A percentile compares a stretch with the other conserved stretches of the same genome.
Evolutionary conservation across 345 rosid genomes (phyloP).

Genomic region (Syzygium grande): DNA sequence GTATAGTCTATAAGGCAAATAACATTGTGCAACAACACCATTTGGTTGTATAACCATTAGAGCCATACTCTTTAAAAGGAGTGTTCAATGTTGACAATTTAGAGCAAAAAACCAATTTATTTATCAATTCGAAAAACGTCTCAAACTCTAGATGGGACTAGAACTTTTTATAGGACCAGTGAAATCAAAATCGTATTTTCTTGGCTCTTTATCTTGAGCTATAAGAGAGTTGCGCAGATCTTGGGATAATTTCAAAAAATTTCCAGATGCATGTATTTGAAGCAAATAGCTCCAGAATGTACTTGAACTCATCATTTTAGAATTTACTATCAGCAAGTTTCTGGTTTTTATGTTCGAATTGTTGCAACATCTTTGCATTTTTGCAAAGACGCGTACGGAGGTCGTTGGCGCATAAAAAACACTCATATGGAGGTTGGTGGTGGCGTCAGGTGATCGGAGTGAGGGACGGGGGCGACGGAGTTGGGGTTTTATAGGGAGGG

Average conservation of each 20-base stretch:
- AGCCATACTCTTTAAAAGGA: not conserved
- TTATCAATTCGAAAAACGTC: not conserved
- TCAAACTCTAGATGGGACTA: not conserved
- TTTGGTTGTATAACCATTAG: not conserved
- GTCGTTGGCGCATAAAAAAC: too few relatives aligned
- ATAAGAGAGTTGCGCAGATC: not conserved
- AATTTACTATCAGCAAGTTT: not conserved
- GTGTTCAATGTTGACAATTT: too few relatives aligned
- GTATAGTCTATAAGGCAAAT: not conserved
- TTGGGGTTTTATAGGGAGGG: too few relatives aligned
- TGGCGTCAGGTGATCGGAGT: too few relatives aligned
- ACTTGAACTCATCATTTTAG: not conserved
- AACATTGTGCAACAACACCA: not conserved
- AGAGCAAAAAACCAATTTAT: not conserved
- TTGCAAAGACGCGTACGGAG: too few relatives aligned
- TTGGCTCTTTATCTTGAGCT: not conserved
- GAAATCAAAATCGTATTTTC: not conserved
- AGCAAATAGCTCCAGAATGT: not conserved
- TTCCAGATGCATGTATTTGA: not conserved
- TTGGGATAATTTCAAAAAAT: too few relatives aligned
- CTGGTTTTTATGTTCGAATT: not conserved
- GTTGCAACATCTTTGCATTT: not conserved
- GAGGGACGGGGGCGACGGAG: too few relatives aligned
- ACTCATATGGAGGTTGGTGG: too few relatives aligned
- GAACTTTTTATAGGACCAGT: not conserved